These are phyloP conservation scores for Oryza coarctata DNA, from an alignment of 176 grass and related monocot genomes.

Conservation along the genomic window DNA sequence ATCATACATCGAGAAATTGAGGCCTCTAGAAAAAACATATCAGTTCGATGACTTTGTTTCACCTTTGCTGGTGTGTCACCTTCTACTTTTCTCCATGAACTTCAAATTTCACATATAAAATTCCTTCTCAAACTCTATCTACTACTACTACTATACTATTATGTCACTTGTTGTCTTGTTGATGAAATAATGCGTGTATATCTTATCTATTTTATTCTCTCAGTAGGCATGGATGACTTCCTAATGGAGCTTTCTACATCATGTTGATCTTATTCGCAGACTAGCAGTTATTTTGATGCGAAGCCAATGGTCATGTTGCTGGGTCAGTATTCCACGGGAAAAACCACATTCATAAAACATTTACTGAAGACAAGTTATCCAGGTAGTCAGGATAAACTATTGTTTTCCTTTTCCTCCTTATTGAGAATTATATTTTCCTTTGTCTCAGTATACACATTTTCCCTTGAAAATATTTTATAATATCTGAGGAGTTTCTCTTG, in stretches of 20 bases:
- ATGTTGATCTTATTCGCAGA: constrained; percentile 37
- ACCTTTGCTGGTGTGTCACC: constrained; percentile 61
- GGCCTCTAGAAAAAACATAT: constrained; percentile 79
- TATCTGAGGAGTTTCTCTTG: neutral
- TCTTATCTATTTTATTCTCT: neutral
- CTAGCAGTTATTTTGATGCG: constrained; percentile 89
- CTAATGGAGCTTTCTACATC: neutral
- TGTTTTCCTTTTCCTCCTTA: neutral
- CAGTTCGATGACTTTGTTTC: constrained; percentile 73
- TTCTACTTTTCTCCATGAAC: neutral
- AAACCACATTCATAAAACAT: constrained; percentile 98
- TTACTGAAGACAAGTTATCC: constrained; percentile 81
- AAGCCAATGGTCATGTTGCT: constrained; percentile 98
- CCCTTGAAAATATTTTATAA: neutral
- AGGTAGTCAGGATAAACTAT: constrained; percentile 40
- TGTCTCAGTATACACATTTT: neutral
- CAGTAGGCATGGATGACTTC: neutral
- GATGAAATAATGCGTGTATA: neutral
- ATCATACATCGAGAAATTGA: constrained; percentile 84
- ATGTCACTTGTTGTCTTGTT: neutral
- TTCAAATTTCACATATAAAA: neutral
- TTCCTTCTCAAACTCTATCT: neutral
- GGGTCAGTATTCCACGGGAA: constrained; percentile 95
- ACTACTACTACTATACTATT: neutral
- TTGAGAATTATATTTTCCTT: neutral